Base-by-base conservation (phyloP, 305 asterid genomes). In the Ruellia speciosa region DNA sequence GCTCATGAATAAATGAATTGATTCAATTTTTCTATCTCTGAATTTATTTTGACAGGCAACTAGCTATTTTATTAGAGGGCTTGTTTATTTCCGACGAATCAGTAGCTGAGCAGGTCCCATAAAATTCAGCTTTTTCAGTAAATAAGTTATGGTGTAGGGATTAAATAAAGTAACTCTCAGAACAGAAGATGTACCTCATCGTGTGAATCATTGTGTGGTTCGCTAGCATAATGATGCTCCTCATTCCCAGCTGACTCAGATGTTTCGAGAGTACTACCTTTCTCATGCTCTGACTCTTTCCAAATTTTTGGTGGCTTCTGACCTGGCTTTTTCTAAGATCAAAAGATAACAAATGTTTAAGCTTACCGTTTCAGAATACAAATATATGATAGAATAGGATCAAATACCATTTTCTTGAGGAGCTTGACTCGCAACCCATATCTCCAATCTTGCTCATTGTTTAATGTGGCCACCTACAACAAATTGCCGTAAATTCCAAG, bases 381-480 rank as follows among this genome's bases (percentile, higher is more conserved):
- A 12, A n/a, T 6, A 43, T 2, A 43, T 3, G 11, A 43, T 4
- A 14, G 28, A 41, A 31, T 39, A 49, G 45, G 67, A 65, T 17
- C 47, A 51, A 47, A 56, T 77, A 92, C 99, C 84, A 18, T 41
- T 78, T 79, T 83, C 68, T 75, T 82, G 33, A 92, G 84, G 70
- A 86, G 96, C 73, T 88, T 92, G 65, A 92, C 99, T 60, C 97
- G 83, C 81, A 88, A 72, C 52, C 99, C 99, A 45, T 76, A 81
- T 77, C 96, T 77, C 99, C 99, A 92, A 77, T 92, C 97, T 62
- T 92, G 95, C 68, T 84, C 96, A 57, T 88, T 77, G 75, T 92
- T 86, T 66, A 92, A 67, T 41, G 77, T 70, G 65, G 81, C 79
- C 70, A 70, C 98, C 98, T 92, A 72, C 56, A 67, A 47, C 51